Evolutionary conservation across 2,329 filamentous ascomycete genomes (phyloP), one percentile per base, ranked within the genome.

Genomic region (Claviceps fusiformis): DNA sequence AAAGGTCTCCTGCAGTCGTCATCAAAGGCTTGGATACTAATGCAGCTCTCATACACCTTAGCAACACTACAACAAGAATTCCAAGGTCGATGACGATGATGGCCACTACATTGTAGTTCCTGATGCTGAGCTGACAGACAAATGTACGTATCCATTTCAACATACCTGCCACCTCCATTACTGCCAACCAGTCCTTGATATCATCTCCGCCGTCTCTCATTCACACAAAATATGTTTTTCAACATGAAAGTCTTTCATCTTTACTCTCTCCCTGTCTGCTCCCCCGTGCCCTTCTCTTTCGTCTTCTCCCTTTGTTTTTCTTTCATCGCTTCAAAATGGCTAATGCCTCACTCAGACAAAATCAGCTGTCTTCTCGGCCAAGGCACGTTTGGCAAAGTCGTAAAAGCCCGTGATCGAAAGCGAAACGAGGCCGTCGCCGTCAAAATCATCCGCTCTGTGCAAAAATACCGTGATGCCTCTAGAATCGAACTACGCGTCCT

Each of bases 331-430:
- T 6, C 8, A 24, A 52, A 53, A 57, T 48, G 48, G 17, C 17
- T 50, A 58, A 13, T 41, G 15, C 1, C 24, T 8, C 11, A 33
- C 31, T 31, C 61, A 95, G 91, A 97, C 70, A 83, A 87, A 73
- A 92, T 98, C 62, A 77, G 86, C 58, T 90, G 89, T 62, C 78
- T 97, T 33, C 84, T 98, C 13, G 93, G 93, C 27, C 93, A 98
- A 72, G 93, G 93, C 59, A 98, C 93, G 0, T 98, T 98, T 67
- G 93, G 93, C 66, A 98, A 98, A 70, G 93, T 98, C 17, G 93
- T 98, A 19, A 87, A 96, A 70, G 93, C 93, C 53, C 85, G 82
- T 62, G 93, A 98, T 67, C 82, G 82, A 58, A 80, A 81, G 63
- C 84, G 83, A 59, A 85, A 85, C 62, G 89, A 91, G 67, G 68